Percentiles rank a stretch among this genome's conserved stretches.
Evolutionary conservation across 306 rosid genomes (phyloP).

Genomic region (Lathyrus oleraceus): DNA sequence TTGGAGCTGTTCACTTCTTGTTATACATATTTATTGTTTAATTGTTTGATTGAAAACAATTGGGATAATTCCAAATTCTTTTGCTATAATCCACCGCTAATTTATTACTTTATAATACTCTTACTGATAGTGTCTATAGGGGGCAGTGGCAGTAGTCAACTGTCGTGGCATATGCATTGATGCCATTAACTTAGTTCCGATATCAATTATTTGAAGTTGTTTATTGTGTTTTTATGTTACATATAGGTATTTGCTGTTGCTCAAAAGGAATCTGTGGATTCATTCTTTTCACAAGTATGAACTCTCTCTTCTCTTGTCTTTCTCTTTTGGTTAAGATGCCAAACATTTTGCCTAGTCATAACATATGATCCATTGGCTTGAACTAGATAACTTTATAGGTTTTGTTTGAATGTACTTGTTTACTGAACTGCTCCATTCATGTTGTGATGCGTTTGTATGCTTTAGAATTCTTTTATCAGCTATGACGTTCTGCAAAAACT

Average conservation of each 20-base stretch:
- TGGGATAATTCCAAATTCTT: constrained; percentile 13
- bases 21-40: constrained; percentile 7
- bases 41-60: constrained; percentile 10
- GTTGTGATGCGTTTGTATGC: constrained; percentile 25
- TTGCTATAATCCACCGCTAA: neutral
- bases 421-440: constrained; percentile 14
- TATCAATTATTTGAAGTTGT: constrained; percentile 22
- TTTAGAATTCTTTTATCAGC: constrained; percentile 85
- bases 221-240: constrained; percentile 29
- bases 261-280: constrained; percentile 82
- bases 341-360: constrained; percentile 15
- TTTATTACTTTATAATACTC: constrained; percentile 17
- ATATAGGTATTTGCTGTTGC: constrained; percentile 87
- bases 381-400: constrained; percentile 19
- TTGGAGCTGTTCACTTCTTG: constrained; percentile 6
- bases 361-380: constrained; percentile 24
- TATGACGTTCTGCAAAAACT: constrained; percentile 81
- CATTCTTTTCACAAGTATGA: constrained; percentile 91
- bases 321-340: constrained; percentile 25
- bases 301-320: constrained; percentile 24
- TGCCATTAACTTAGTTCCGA: constrained; percentile 13
- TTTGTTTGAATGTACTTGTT: constrained; percentile 15
- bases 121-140: constrained; percentile 15
- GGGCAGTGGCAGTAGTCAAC: constrained; percentile 18
- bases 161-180: constrained; percentile 7